Base-by-base conservation (phyloP, 345 rosid species). In the Linum lewisii region DNA sequence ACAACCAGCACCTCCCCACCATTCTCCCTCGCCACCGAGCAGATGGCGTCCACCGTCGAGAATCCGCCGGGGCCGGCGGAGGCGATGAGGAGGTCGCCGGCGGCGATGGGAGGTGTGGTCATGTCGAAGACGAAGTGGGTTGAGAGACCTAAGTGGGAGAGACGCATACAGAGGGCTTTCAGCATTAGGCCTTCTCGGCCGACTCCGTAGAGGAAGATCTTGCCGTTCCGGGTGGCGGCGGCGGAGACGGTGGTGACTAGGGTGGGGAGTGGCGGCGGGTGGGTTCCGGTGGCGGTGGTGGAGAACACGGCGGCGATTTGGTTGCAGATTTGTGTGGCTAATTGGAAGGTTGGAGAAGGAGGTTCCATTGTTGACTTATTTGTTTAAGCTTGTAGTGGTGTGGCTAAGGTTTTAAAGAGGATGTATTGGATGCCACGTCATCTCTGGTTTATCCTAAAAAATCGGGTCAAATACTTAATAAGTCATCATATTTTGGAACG, bases 141-240 rank as follows among this genome's bases (percentile, higher is more conserved):
- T n/a, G 95, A 71, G 68, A 88, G 80, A 45, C 95, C 96, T 34
- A 88, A 79, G 69, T 86, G 98, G 63, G 79, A 72, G 10, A 88
- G 84, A 44, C 96, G 84, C 96, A 86, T 91, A 71, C 95, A 84
- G 0, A 92, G 77, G 62, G 82, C 93, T 63, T 79, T 88, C 20
- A 88, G 80, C 98, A 84, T 88, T 9, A 88, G 87, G 1, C 96
- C 95, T 63, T 86, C 96, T 11, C 95, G 81, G 6, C 96, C 96
- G 0, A 86, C 96, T 1, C 95, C 95, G 64, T 88, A 85, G 68
- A 88, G 88, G 81, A 88, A 84, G 53, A 84, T 62, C 0, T 78
- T 64, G 51, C 84, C 81, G 19, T 66, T 74, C 24, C 71, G 75
- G 66, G 68, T 53, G 6, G 84, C 86, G 20, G 70, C 42, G 69